Evolutionary conservation across 768 basidiomycete genomes (phyloP).

Genomic region (Tephrocybe sp.): DNA sequence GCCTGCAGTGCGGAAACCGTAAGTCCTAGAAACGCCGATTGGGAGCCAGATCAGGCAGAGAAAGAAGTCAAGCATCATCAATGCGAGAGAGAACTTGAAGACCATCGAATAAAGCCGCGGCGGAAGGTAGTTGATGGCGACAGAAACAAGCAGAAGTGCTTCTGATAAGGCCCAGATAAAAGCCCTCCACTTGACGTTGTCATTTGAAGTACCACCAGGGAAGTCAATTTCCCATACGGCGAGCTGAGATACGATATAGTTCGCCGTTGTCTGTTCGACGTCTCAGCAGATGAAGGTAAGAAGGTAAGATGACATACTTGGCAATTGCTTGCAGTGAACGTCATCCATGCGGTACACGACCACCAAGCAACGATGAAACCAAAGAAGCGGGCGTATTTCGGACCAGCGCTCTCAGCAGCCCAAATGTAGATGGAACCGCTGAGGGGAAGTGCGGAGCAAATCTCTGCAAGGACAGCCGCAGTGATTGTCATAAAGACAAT

Average conservation of each 20-base stretch:
- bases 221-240: slow-evolving; percentile 79
- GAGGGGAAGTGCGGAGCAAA: slow-evolving; percentile 85
- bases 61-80: slow-evolving; percentile 87
- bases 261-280: slow-evolving; percentile 69
- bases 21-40: slow-evolving; percentile 85
- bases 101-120: slow-evolving; percentile 71
- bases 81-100: slow-evolving; percentile 71
- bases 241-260: slow-evolving; percentile 86
- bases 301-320: slow-evolving; percentile 49
- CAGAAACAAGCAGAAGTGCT: slow-evolving; percentile 63
- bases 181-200: slow-evolving; percentile 83
- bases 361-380: slow-evolving; percentile 94
- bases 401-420: slow-evolving; percentile 92
- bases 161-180: slow-evolving; percentile 86
- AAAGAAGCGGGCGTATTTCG: slow-evolving; percentile 82
- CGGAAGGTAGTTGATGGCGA: slow-evolving; percentile 85
- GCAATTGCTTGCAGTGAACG: slow-evolving; percentile 85
- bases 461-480: slow-evolving; percentile 83
- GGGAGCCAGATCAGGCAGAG: slow-evolving; percentile 92
- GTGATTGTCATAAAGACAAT: slow-evolving; percentile 88
- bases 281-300: slow-evolving; percentile 1
- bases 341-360: slow-evolving; percentile 96
- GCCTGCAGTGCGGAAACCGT: slow-evolving; percentile 81
- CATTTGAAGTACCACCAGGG: slow-evolving; percentile 71
- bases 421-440: slow-evolving; percentile 94